Evolutionary conservation across 2,329 filamentous ascomycete species (phyloP).

Genomic region (Fonsecaea monophora): DNA sequence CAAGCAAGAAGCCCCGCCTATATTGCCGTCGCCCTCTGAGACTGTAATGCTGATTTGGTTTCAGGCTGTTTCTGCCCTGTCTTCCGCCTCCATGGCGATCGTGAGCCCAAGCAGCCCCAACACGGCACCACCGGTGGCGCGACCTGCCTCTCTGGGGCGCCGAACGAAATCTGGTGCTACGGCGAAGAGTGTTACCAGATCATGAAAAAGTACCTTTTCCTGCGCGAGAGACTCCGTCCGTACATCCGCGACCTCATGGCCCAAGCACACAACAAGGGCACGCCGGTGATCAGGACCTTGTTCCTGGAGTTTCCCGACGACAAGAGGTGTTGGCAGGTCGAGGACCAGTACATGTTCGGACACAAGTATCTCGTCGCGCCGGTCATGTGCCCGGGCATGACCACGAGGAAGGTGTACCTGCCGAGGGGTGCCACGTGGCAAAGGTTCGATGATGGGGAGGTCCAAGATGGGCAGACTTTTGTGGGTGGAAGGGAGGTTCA

Average conservation of each 20-base stretch:
- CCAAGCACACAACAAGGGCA: constrained; percentile 65
- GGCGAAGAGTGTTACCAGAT: constrained; percentile 66
- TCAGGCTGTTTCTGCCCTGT: constrained; percentile 69
- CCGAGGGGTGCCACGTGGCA: constrained; percentile 58
- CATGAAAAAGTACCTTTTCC: constrained; percentile 63
- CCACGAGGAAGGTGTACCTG: constrained; percentile 59
- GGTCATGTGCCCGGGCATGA: constrained; percentile 59
- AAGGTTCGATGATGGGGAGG: constrained; percentile 34
- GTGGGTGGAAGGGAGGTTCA: constrained; percentile 51
- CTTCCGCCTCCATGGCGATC: constrained; percentile 70
- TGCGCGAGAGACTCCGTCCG: constrained; percentile 64
- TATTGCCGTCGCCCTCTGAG: neutral
- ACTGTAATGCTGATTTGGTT: neutral
- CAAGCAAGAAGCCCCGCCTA: neutral
- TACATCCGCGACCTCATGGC: constrained; percentile 67
- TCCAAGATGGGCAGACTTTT: constrained; percentile 45
- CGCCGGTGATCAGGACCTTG: constrained; percentile 66
- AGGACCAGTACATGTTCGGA: constrained; percentile 70
- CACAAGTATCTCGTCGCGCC: constrained; percentile 65
- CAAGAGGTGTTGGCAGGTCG: constrained; percentile 61
- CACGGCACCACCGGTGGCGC: constrained; percentile 47
- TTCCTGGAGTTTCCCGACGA: constrained; percentile 71
- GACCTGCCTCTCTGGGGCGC: constrained; percentile 55
- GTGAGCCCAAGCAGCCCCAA: constrained; percentile 63
- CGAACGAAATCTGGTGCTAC: constrained; percentile 72